These are phyloP conservation scores for Aspergillus panamensis DNA, from an alignment of 495 filamentous ascomycete genomes.

Conservation along the genomic window DNA sequence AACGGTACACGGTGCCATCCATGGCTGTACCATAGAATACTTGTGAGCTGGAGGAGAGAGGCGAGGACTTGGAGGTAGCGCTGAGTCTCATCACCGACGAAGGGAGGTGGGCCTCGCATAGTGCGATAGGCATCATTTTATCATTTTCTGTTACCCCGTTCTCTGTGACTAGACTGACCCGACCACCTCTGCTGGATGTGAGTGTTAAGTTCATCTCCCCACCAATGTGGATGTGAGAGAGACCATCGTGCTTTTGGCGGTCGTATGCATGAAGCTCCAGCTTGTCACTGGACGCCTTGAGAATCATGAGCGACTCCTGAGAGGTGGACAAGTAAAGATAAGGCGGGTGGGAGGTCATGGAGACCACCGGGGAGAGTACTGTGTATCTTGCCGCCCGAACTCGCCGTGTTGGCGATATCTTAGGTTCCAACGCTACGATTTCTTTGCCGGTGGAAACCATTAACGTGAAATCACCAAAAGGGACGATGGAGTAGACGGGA, in stretches of 20 bases:
- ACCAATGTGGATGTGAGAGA: conserved; percentile 38
- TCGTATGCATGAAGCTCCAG: conserved; percentile 35
- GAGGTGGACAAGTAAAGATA: conserved; percentile 45
- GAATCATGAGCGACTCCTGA: conserved; percentile 39
- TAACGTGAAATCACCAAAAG: conserved; percentile 38
- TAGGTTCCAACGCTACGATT: conserved; percentile 37
- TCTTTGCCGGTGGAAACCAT: conserved; percentile 39
- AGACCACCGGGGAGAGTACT: conserved; percentile 41
- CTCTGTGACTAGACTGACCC: conserved; percentile 31
- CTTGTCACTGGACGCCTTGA: conserved; percentile 31
- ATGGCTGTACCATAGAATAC: conserved; percentile 56
- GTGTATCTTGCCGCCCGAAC: conserved; percentile 26
- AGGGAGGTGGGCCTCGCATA: conserved; percentile 34
- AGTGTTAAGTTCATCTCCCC: conserved; percentile 30
- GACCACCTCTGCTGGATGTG: conserved; percentile 35
- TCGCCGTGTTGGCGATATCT: conserved; percentile 33
- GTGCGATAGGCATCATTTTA: conserved; percentile 24
- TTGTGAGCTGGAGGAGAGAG: conserved; percentile 13
- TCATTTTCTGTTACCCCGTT: conserved; percentile 21
- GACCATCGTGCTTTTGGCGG: conserved; percentile 33
- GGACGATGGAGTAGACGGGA: conserved; percentile 43
- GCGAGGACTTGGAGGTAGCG: conserved; percentile 15
- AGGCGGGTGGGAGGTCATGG: conserved; percentile 37
- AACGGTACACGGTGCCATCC: conserved; percentile 61
- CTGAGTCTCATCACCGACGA: conserved; percentile 33